phyloP scores from a whole-genome alignment of 345 rosid genomes.

The Melaleuca quinquenervia region DNA sequence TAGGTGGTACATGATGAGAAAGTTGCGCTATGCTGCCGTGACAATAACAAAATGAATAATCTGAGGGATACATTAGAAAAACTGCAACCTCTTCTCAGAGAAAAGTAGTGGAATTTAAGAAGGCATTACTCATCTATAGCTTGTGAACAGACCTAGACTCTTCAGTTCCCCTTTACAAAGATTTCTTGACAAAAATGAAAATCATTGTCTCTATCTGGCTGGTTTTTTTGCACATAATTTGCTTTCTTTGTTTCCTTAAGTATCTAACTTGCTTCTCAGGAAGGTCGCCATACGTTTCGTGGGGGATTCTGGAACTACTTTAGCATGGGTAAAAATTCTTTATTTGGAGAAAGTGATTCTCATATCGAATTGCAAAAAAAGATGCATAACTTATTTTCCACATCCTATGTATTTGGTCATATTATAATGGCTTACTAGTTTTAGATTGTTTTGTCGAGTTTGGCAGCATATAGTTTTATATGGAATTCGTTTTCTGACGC shows the following conservation, averaged over 20 bases:
- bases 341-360: background rate
- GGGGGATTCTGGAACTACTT: conserved; percentile 88
- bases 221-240: background rate
- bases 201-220: background rate
- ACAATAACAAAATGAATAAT: background rate
- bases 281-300: conserved; percentile 54
- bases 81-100: background rate
- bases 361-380: background rate
- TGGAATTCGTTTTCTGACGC: background rate
- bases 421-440: background rate
- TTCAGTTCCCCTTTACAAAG: background rate
- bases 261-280: conserved; percentile 17
- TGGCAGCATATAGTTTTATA: background rate
- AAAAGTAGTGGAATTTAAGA: background rate
- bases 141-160: background rate
- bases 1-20: background rate
- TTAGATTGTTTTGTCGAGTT: background rate
- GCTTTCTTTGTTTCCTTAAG: background rate
- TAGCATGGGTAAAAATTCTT: conserved; percentile 53
- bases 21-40: background rate
- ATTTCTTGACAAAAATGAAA: background rate
- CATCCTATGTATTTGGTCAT: background rate
- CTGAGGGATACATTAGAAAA: background rate
- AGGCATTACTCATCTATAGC: background rate
- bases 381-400: background rate